Conservation (phyloP, 2,329 filamentous ascomycete genomes). For the Leptographium procerum region DNA sequence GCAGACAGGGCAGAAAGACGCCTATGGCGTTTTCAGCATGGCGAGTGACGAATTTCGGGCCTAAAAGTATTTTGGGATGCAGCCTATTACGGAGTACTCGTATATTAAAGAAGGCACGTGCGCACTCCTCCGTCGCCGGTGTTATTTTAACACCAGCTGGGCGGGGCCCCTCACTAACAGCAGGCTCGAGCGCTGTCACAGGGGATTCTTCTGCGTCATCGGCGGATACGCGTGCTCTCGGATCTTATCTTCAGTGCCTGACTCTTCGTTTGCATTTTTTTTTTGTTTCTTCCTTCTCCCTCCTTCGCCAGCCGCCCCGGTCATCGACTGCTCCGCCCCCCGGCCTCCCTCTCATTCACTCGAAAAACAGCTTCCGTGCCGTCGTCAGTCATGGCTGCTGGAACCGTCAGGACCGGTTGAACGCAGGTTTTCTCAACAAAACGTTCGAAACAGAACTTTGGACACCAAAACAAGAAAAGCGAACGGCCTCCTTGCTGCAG, state of each 20-base stretch:
- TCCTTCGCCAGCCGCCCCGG: background rate
- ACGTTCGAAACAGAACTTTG: too few species aligned
- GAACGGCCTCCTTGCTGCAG: background rate
- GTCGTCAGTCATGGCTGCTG: background rate
- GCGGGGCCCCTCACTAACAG: background rate
- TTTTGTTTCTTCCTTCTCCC: background rate
- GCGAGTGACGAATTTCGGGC: background rate
- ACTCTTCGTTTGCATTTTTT: background rate
- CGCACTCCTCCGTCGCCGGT: background rate
- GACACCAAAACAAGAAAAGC: too few species aligned
- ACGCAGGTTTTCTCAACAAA: background rate
- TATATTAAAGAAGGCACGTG: background rate
- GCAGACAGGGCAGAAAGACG: background rate
- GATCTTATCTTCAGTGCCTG: background rate
- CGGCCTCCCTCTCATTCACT: background rate
- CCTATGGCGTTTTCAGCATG: background rate
- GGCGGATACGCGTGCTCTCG: background rate
- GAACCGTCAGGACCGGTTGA: background rate
- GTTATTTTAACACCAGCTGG: background rate
- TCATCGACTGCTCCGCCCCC: background rate
- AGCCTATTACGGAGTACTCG: too few species aligned
- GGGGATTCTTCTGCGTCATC: background rate
- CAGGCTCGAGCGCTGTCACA: background rate
- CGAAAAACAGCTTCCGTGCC: background rate
- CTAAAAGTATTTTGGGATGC: too few species aligned